Base-by-base conservation (phyloP, 1,284 basidiomycete genomes). In the Athelia psychrophila region DNA sequence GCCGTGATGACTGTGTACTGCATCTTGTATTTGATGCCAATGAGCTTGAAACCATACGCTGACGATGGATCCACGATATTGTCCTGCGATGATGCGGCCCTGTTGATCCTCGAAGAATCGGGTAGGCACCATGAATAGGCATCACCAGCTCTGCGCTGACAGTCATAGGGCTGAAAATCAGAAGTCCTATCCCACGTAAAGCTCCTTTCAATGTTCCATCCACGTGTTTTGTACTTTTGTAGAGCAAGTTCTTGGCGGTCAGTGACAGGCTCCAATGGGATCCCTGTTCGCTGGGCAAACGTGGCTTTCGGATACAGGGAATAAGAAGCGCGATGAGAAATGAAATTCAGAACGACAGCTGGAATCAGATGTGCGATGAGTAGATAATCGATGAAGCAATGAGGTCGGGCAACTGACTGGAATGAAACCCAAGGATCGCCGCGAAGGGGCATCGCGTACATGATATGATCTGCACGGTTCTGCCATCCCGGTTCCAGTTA, bases 321-420 rank as follows among this genome's bases (percentile, higher is more conserved):
- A 35, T 65, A 71, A 2, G 69, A 71, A 0, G 60, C 59, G 19
- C 67, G 58, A 44, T 63, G 63, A 8, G 68, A 54, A 54, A 74
- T 69, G 56, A 65, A 60, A 62, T 70, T 80, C 74, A 79, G 76
- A 2, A 78, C 78, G 18, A 42, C 20, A 42, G 38, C 38, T n/a
- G 20, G n/a, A 42, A 16, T 16, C n/a, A 42, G n/a, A 18, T 18
- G 38, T n/a, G 6, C 8, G 6, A 5, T 8, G 38, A 6, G 6
- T 8, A 30, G 27, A 8, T 16, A 42, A 5, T 18, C 38, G 20
- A 42, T 6, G 8, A 42, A 9, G 8, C n/a, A 42, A n/a, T 6
- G 6, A 9, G n/a, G 38, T 18, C 6, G 5, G 5, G 9, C 48
- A 20, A 61, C 76, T 33, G 51, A 79, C 77, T 75, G 0, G 71